Conservation (phyloP, 768 basidiomycete species). For the Imleria badia region DNA sequence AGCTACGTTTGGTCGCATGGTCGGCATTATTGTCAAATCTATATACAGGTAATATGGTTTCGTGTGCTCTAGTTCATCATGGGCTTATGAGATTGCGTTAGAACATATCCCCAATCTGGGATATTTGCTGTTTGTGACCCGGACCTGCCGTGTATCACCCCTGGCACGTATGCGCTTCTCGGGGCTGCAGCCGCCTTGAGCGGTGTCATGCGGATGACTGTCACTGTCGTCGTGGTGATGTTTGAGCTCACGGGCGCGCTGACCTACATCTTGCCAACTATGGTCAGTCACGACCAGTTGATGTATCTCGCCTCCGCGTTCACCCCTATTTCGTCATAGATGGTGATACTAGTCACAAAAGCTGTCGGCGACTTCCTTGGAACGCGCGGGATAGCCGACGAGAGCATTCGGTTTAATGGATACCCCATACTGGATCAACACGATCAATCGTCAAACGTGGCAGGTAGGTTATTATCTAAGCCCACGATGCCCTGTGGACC, state of each 20-base stretch:
- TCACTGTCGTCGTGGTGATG: slow-evolving; percentile 99
- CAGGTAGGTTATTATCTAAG: slow-evolving; percentile 54
- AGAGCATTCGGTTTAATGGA: slow-evolving; percentile 96
- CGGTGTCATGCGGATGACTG: slow-evolving; percentile 95
- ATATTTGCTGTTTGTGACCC: slow-evolving; percentile 91
- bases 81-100: slow-evolving; percentile 28
- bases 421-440: slow-evolving; percentile 97
- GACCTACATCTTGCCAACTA: slow-evolving; percentile 95
- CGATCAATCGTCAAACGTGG: slow-evolving; percentile 87
- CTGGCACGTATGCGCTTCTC: slow-evolving; percentile 96
- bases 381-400: slow-evolving; percentile 92
- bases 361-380: slow-evolving; percentile 95
- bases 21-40: slow-evolving; percentile 95
- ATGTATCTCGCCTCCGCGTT: slow-evolving; percentile 4
- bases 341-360: slow-evolving; percentile 94
- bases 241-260: slow-evolving; percentile 97
- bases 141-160: slow-evolving; percentile 95
- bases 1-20: slow-evolving; percentile 94
- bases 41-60: slow-evolving; percentile 68
- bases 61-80: not conserved
- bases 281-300: slow-evolving; percentile 55
- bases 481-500: slow-evolving; percentile 1
- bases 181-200: slow-evolving; percentile 96
- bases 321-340: slow-evolving; percentile 49
- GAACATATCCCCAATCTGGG: slow-evolving; percentile 78